These are phyloP conservation scores for Penicillium brevicompactum DNA, from an alignment of 2,329 filamentous ascomycete species.

Conservation along the genomic window DNA sequence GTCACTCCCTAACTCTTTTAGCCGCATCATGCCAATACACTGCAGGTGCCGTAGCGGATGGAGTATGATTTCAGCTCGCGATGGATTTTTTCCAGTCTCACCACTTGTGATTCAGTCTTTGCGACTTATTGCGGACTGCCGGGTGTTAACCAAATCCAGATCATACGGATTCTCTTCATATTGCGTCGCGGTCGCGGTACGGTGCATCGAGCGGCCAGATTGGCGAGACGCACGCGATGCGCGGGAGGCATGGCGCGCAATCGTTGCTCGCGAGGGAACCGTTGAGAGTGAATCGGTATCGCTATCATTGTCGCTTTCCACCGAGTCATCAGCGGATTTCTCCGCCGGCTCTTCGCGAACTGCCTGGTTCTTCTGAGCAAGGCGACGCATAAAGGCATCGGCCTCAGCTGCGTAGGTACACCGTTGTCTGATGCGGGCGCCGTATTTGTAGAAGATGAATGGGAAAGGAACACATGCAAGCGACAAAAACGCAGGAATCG, in stretches of 20 bases:
- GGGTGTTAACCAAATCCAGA: slow-evolving; percentile 28
- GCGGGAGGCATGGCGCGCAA: slow-evolving; percentile 19
- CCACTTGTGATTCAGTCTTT: slow-evolving; percentile 6
- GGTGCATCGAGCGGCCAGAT: slow-evolving; percentile 22
- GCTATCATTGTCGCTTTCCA: slow-evolving; percentile 10
- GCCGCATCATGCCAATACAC: too few relatives aligned
- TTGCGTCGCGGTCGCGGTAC: slow-evolving; percentile 20
- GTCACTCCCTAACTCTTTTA: too few relatives aligned
- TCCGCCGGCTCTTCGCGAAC: slow-evolving; percentile 3
- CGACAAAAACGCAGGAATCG: slow-evolving; percentile 47
- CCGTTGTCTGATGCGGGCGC: slow-evolving; percentile 36
- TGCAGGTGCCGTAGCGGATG: too few relatives aligned
- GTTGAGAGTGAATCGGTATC: slow-evolving; percentile 21
- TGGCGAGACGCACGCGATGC: slow-evolving; percentile 20
- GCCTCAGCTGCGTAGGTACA: slow-evolving; percentile 42
- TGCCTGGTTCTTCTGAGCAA: slow-evolving; percentile 23
- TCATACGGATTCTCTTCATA: slow-evolving; percentile 31
- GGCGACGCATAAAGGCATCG: slow-evolving; percentile 29
- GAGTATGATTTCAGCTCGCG: too few relatives aligned
- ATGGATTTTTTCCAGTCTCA: neutral
- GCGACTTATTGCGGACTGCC: slow-evolving; percentile 25
- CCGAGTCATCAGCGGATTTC: slow-evolving; percentile 4
- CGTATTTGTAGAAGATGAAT: slow-evolving; percentile 45
- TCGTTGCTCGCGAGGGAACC: slow-evolving; percentile 18
- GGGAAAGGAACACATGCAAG: slow-evolving; percentile 44